Conservation (phyloP, 2,329 filamentous ascomycete species). For the Colletotrichum cereale region DNA sequence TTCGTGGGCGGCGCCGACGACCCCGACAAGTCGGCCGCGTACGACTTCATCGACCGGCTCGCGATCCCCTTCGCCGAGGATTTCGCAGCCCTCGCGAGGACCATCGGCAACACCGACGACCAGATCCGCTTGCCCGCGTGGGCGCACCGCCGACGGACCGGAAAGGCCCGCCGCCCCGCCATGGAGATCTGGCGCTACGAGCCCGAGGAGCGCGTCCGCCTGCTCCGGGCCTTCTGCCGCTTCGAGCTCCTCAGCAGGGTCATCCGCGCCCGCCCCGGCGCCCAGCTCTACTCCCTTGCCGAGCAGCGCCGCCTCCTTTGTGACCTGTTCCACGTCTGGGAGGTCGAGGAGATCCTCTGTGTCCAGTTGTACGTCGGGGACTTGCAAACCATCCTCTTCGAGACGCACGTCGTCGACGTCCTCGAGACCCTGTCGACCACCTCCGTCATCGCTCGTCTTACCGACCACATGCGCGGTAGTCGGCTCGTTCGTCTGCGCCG, state of each 20-base stretch:
- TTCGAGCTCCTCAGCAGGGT: constrained; percentile 13
- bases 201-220: constrained; percentile 10
- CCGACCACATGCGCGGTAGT: background rate
- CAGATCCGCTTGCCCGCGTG: background rate
- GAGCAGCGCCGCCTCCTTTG: background rate
- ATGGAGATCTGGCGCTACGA: background rate
- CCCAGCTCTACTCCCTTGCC: background rate
- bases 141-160: background rate
- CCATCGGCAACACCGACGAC: background rate
- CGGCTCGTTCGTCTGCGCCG: background rate
- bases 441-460: background rate
- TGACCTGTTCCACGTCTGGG: constrained; percentile 5
- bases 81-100: background rate
- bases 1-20: background rate
- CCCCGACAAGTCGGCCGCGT: background rate
- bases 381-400: background rate
- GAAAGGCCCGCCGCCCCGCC: background rate
- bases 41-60: background rate
- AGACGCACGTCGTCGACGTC: background rate
- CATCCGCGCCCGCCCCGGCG: constrained; percentile 15
- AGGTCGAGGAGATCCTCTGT: constrained; percentile 23
- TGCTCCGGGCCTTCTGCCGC: constrained; percentile 14
- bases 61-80: constrained; percentile 12
- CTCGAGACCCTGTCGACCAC: background rate
- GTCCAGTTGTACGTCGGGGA: constrained; percentile 9